phyloP scores from a whole-genome alignment of 2,329 filamentous ascomycete genomes.

The Niveomyces coronatus region DNA sequence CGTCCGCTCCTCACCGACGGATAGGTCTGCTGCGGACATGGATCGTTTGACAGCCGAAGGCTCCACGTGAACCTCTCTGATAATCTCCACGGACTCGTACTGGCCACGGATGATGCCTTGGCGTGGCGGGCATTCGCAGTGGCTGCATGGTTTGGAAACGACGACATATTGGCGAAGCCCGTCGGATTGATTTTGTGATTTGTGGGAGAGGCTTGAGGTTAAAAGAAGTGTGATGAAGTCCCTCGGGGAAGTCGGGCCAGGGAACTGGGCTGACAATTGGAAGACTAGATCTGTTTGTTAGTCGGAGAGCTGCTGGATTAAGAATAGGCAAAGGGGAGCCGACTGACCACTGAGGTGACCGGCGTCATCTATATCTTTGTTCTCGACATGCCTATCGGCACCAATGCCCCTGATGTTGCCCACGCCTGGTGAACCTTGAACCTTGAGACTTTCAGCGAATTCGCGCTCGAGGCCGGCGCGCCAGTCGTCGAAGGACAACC shows the following conservation, averaged over 20 bases:
- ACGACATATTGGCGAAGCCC: slow-evolving; percentile 69
- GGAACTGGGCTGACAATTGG: slow-evolving; percentile 80
- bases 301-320: slow-evolving; percentile 12
- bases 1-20: slow-evolving; percentile 3
- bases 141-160: slow-evolving; percentile 72
- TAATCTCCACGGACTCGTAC: slow-evolving; percentile 88
- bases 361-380: slow-evolving; percentile 43
- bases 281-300: slow-evolving; percentile 47
- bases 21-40: slow-evolving; percentile 22
- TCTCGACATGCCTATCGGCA: slow-evolving; percentile 64
- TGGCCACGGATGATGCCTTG: slow-evolving; percentile 70
- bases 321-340: slow-evolving; percentile 1
- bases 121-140: slow-evolving; percentile 60
- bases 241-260: slow-evolving; percentile 74
- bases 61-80: slow-evolving; percentile 64
- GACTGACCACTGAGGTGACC: slow-evolving; percentile 52
- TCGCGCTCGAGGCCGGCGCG: slow-evolving; percentile 66
- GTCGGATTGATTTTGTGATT: slow-evolving; percentile 16
- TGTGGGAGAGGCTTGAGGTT: slow-evolving; percentile 48
- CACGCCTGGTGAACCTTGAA: slow-evolving; percentile 57
- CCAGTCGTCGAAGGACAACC: slow-evolving; percentile 67
- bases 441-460: slow-evolving; percentile 66
- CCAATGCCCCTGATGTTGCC: slow-evolving; percentile 78
- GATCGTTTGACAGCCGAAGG: slow-evolving; percentile 25
- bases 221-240: slow-evolving; percentile 79